A percentile compares a stretch with the other conserved stretches of the same genome.
These are phyloP conservation scores for Phialophora tarda DNA, from an alignment of 2,329 filamentous ascomycete genomes.

Conservation along the genomic window DNA sequence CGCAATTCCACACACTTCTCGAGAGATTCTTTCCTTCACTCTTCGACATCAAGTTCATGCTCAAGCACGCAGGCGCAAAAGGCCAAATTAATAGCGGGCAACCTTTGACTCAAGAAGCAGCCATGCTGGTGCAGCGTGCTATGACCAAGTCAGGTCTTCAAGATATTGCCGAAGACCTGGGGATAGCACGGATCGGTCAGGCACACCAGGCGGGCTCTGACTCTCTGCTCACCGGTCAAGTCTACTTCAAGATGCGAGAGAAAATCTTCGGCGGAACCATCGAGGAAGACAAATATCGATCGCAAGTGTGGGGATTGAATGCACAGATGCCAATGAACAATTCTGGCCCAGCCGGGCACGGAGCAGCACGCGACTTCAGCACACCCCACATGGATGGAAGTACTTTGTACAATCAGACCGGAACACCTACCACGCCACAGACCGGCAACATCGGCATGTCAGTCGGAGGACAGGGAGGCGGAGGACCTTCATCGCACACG, in stretches of 20 bases:
- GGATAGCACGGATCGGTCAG: slow-evolving; percentile 83
- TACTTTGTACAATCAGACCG: slow-evolving; percentile 52
- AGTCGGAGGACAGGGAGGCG: slow-evolving; percentile 30
- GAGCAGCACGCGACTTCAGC: slow-evolving; percentile 42
- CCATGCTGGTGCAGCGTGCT: slow-evolving; percentile 79
- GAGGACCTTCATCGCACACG: slow-evolving; percentile 44
- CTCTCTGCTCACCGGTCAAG: slow-evolving; percentile 86
- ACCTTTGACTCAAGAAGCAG: slow-evolving; percentile 67
- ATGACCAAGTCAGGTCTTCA: slow-evolving; percentile 91
- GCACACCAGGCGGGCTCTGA: slow-evolving; percentile 94
- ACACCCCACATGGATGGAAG: slow-evolving; percentile 63
- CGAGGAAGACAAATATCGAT: slow-evolving; percentile 76
- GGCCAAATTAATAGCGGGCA: slow-evolving; percentile 69
- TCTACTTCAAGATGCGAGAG: slow-evolving; percentile 92
- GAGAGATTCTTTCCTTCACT: slow-evolving; percentile 91
- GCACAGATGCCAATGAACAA: slow-evolving; percentile 64
- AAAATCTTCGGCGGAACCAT: slow-evolving; percentile 85
- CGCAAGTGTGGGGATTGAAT: slow-evolving; percentile 92
- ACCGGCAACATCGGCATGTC: slow-evolving; percentile 59
- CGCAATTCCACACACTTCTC: slow-evolving; percentile 85
- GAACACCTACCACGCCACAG: slow-evolving; percentile 72
- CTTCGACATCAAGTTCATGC: slow-evolving; percentile 96
- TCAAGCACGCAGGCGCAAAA: slow-evolving; percentile 82
- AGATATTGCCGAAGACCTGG: slow-evolving; percentile 90
- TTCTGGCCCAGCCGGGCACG: slow-evolving; percentile 43